A percentile compares a stretch with the other conserved stretches of the same genome.
Conservation (phyloP, 1,284 basidiomycete genomes). For the Ustanciosporium gigantosporum region DNA sequence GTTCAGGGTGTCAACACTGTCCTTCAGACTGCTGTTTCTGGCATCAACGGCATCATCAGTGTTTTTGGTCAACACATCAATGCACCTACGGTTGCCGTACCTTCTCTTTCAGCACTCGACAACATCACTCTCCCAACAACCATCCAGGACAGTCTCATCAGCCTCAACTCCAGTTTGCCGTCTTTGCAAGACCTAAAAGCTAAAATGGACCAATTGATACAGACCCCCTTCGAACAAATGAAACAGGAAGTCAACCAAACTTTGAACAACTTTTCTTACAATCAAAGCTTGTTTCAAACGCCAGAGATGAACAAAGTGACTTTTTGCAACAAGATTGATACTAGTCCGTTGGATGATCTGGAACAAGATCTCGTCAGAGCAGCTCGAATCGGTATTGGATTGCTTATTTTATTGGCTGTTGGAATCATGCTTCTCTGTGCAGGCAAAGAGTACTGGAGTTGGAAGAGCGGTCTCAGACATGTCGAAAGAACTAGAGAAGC, state of each 20-base stretch:
- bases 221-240: constrained; percentile 43
- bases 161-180: constrained; percentile 80
- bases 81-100: constrained; percentile 21
- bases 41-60: constrained; percentile 39
- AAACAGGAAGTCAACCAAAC: constrained; percentile 39
- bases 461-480: constrained; percentile 24
- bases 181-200: constrained; percentile 76
- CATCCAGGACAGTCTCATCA: constrained; percentile 73
- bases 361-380: constrained; percentile 20
- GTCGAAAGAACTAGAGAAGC: constrained; percentile 27
- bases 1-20: constrained; percentile 33
- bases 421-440: constrained; percentile 22
- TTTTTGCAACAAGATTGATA: constrained; percentile 43
- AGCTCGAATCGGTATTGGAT: constrained; percentile 13
- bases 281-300: constrained; percentile 25
- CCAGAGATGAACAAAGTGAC: constrained; percentile 26
- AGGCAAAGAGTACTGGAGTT: constrained; percentile 38
- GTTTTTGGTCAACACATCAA: constrained; percentile 35
- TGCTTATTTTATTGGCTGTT: constrained; percentile 21
- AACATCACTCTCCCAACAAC: constrained; percentile 81
- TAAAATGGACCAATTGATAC: constrained; percentile 67
- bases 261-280: constrained; percentile 28
- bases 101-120: constrained; percentile 68
- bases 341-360: constrained; percentile 33
- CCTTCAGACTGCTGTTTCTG: constrained; percentile 23